Evolutionary conservation across 371 early-diverging fungal species (phyloP), one percentile per base, ranked within the genome.

Genomic region (Circinella minor): DNA sequence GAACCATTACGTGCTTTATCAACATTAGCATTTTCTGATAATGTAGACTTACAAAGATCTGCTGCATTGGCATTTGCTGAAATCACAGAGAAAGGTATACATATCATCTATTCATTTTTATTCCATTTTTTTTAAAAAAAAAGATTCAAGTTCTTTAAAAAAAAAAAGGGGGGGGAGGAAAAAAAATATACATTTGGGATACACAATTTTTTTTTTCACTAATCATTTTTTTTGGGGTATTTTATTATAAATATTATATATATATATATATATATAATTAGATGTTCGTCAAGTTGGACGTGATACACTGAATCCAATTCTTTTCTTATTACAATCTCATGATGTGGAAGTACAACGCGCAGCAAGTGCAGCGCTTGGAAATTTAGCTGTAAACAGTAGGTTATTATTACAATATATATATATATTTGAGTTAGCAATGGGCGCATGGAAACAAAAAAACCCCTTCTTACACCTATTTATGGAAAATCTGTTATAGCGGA

Each of bases 21-120:
- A 15, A 93, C 92, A 5, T 79, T 96, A 36, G 92, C 94, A 9
- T 94, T 89, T 81, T 94, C 95, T 18, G 92, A 93, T 67, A 93
- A 94, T 74, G 88, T 95, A 20, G 95, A 94, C 71, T 76, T 95
- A 59, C 94, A 95, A 77, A 83, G 95, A 55, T 95, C 95, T 17
- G 96, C 96, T 1, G 95, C 97, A 27, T 81, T 95, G 61, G 95
- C 95, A 1, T 96, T 96, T 84, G 95, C 94, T 54, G 96, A 96
- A 81, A 91, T 96, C 51, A 94, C 96, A 9, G 97, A 96, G 76
- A 91, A 90, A 81, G 90, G 90, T 89, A 54, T 6, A 9, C 11
- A 43, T 11, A 11, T 43, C 43, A 43, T 43, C 43, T 43, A 43
- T 43, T 11, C 43, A 43, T 43, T 11, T 43, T n/a, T n/a, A n/a